Conservation (phyloP, 768 basidiomycete genomes). For the Phaeolepiota aurea region DNA sequence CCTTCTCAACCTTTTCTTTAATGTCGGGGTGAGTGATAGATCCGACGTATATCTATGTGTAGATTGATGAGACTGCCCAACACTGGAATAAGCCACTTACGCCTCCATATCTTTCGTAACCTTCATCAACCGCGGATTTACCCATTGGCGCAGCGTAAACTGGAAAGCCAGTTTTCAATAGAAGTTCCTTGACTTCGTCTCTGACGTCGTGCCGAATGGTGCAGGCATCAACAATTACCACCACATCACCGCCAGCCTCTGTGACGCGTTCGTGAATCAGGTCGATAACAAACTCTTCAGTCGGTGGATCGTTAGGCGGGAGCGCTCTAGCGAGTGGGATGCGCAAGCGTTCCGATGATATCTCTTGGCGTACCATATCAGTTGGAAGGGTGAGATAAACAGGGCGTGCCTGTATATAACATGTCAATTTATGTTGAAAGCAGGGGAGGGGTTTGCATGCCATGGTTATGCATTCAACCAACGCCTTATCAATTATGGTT, state of each 20-base stretch:
- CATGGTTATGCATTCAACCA: constrained; percentile 57
- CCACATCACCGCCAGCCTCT: constrained; percentile 55
- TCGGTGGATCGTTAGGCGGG: constrained; percentile 45
- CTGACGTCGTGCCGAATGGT: constrained; percentile 62
- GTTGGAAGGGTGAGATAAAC: constrained; percentile 85
- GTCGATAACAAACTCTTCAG: constrained; percentile 64
- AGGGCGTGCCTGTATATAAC: constrained; percentile 54
- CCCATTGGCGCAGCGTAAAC: constrained; percentile 79
- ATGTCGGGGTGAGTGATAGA: constrained; percentile 57
- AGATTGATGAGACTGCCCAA: constrained; percentile 1
- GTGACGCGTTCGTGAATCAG: constrained; percentile 62
- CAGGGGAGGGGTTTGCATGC: constrained; percentile 21
- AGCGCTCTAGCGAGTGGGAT: constrained; percentile 43
- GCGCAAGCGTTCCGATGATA: constrained; percentile 55
- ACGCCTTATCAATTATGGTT: constrained; percentile 68
- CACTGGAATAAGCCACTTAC: constrained; percentile 32
- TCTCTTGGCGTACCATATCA: constrained; percentile 64
- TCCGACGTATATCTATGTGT: constrained; percentile 66
- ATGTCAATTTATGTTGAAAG: not conserved
- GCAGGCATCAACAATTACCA: constrained; percentile 80
- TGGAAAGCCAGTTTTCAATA: constrained; percentile 58
- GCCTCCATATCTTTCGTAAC: constrained; percentile 68
- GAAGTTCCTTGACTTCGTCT: constrained; percentile 53
- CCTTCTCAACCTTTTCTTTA: constrained; percentile 63
- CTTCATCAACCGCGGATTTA: constrained; percentile 68